Evolutionary conservation across 2,329 filamentous ascomycete species (phyloP), one percentile per base, ranked within the genome.

Genomic region (Beauveria sp.): DNA sequence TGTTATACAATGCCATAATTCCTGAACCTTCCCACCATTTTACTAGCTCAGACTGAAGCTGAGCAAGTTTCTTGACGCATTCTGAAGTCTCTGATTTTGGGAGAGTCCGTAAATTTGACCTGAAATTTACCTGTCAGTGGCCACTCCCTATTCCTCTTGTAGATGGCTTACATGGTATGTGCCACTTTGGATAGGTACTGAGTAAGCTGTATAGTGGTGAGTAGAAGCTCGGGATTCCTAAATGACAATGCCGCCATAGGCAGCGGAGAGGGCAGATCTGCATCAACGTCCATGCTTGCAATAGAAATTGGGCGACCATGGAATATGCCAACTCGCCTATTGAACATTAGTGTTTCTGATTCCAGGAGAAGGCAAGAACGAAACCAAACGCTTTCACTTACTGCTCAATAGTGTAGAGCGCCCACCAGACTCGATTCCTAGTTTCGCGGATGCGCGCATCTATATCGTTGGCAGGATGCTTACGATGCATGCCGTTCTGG

Each of bases 401-500:
- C 79, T 80, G 81, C 64, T 85, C 82, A 28, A 82, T 78, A 0
- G 80, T 81, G 65, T 83, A 84, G 0, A 76, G 76, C 4, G 80
- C 83, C 81, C 81, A 84, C 73, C 81, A 84, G 9, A 84, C 79
- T 2, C 81, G 75, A 65, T 82, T 83, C 20, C 81, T 74, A 3
- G 76, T 78, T 71, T 84, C 81, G 16, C 79, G 73, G 63, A 80
- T 77, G 34, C 74, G 73, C 12, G 76, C 70, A 34, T 80, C 77
- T 12, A 83, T 72, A 0, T 74, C 77, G 55, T 77, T 75, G 2
- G 77, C 79, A 1, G 76, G 71, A 61, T 79, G 80, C 59, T 74
- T 78, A 54, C 82, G 74, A 64, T 85, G 82, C 81, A 85, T 83
- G 10, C 82, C 82, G 66, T 84, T 84, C 63, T 84, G 81, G 16